A percentile compares a stretch with the other conserved stretches of the same genome.
These are phyloP conservation scores for Colletotrichum eremochloae DNA, from an alignment of 2,329 filamentous ascomycete genomes.

Conservation along the genomic window DNA sequence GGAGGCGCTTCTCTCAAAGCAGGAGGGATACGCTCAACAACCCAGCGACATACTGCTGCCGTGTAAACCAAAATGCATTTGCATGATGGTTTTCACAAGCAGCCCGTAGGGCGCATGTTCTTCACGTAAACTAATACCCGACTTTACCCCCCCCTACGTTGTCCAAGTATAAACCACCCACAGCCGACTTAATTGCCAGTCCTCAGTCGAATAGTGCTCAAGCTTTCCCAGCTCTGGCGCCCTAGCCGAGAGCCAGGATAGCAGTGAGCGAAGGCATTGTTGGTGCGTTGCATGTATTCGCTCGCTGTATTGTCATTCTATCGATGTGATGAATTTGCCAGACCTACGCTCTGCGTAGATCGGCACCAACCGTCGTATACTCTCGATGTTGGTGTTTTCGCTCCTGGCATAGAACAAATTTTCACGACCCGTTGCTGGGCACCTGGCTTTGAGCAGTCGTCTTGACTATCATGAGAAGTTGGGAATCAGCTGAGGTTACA, in stretches of 20 bases:
- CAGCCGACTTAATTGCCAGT: not conserved
- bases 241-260: not conserved
- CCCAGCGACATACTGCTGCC: not conserved
- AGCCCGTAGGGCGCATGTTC: not conserved
- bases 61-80: not conserved
- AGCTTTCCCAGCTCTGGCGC: not conserved
- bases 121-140: not conserved
- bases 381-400: conserved; percentile 40
- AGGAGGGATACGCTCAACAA: not conserved
- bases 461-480: conserved; percentile 44
- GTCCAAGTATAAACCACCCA: not conserved
- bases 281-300: not conserved
- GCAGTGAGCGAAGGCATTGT: too few species aligned
- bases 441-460: conserved; percentile 44
- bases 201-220: not conserved
- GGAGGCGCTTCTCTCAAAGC: not conserved
- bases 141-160: too few species aligned
- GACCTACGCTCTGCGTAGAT: conserved; percentile 41
- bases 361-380: conserved; percentile 35
- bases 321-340: conserved; percentile 24
- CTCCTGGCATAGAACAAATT: conserved; percentile 43
- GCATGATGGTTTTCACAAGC: too few species aligned
- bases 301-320: not conserved
- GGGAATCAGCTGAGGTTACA: conserved; percentile 45
- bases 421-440: conserved; percentile 43